Percentiles rank a stretch among this genome's conserved stretches.
Conservation (phyloP, 2,329 filamentous ascomycete genomes). For the Xylaria multiplex region DNA sequence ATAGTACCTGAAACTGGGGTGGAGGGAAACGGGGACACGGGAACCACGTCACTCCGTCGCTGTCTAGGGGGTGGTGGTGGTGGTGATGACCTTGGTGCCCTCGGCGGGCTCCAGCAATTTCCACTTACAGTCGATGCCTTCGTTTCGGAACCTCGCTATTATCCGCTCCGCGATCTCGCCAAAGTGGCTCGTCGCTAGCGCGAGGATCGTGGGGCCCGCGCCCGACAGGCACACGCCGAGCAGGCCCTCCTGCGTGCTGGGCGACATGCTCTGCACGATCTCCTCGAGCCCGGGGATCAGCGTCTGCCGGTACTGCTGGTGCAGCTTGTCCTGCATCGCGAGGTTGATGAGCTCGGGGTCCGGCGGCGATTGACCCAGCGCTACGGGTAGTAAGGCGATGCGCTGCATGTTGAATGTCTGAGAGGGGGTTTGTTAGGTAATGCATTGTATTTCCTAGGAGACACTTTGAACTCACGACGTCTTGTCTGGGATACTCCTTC, state of each 20-base stretch:
- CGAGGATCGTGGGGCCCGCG: conserved; percentile 93
- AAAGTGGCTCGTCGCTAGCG: conserved; percentile 90
- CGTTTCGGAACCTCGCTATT: conserved; percentile 75
- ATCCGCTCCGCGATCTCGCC: conserved; percentile 84
- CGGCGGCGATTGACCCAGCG: conserved; percentile 87
- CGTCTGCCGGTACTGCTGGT: conserved; percentile 93
- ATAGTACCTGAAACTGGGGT: neutral
- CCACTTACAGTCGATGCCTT: conserved; percentile 85
- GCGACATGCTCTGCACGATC: conserved; percentile 91
- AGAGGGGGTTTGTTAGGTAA: no score
- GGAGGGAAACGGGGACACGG: no score
- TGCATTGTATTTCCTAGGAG: no score
- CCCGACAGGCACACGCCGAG: conserved; percentile 95
- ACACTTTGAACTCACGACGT: conserved; percentile 71
- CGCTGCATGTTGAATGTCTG: conserved; percentile 92
- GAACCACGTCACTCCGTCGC: conserved; percentile 22
- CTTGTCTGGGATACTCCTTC: conserved; percentile 78
- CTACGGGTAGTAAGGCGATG: conserved; percentile 88
- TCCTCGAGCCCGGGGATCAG: conserved; percentile 92
- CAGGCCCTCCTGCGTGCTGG: conserved; percentile 84
- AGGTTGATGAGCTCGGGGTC: conserved; percentile 95
- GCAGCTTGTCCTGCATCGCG: conserved; percentile 98
- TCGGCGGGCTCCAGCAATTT: conserved; percentile 88
- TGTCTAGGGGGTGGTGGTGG: no score
- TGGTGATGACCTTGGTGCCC: conserved; percentile 58